Evolutionary conservation across 805 yeast genomes (phyloP), one percentile per base, ranked within the genome.

Genomic region (Candida silvatica): DNA sequence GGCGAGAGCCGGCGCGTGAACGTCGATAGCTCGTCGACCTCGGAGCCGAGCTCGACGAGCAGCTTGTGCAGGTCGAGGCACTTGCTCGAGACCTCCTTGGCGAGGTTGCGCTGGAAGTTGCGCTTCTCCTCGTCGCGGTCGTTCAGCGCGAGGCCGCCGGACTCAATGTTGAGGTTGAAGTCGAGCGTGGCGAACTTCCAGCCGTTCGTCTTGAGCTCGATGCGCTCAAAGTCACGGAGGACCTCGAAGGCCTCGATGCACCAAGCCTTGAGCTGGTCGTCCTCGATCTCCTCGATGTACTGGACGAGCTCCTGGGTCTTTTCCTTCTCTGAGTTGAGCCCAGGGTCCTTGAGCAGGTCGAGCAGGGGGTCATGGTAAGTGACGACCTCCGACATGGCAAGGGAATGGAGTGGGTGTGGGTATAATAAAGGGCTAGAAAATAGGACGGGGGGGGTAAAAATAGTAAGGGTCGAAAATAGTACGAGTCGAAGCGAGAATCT

Each of bases 141-240:
- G 16, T 23, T 27, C 19, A 16, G 9, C 23, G 12, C 16, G 19
- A 19, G 22, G n/a, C n/a, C n/a, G n/a, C n/a, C n/a, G 15, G 37
- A 29, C 17, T 30, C 35, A 18, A 44, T 26, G 16, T 64, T 60
- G 12, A 71, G 58, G 43, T 67, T 67, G 41, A 63, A 62, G 43
- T 72, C 76, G 19, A 73, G 50, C 7, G 77, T 67, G 29, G 68
- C 54, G 38, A 73, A 72, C 35, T 72, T 76, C 80, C 79, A 73
- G 40, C 68, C 67, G 39, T 67, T 62, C 32, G 69, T 55, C 24
- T 58, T 61, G 25, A 66, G 50, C 41, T 67, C 71, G 16, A 69
- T 58, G 40, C 64, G 64, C 51, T 73, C 79, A 28, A 73, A 52
- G 29, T 71, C 66, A 42, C 72, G 63, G 22, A 73, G 52, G 4